These are phyloP conservation scores for Bauhinia variegata DNA, from an alignment of 306 rosid genomes.

Conservation along the genomic window DNA sequence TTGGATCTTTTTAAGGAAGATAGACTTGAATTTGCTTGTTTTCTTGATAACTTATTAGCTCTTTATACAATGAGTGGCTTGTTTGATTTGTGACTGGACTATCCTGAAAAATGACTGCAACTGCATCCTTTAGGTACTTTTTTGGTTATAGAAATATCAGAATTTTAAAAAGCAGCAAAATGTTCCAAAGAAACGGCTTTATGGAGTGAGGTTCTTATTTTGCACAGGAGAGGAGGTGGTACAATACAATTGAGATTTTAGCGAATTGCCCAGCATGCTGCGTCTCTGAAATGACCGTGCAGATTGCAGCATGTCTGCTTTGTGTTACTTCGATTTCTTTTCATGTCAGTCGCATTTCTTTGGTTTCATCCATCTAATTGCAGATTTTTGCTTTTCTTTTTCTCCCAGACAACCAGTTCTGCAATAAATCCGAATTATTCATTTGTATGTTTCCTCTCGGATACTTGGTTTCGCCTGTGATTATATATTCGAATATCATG, in stretches of 20 bases:
- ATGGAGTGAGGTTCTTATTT: slow-evolving; percentile 31
- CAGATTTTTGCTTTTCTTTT: too few species aligned
- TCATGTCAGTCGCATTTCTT: background rate
- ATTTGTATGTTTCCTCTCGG: too few species aligned
- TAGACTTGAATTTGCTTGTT: slow-evolving; percentile 33
- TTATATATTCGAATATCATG: too few species aligned
- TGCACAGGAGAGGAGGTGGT: slow-evolving; percentile 34
- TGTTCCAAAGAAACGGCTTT: slow-evolving; percentile 22
- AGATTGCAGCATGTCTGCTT: background rate
- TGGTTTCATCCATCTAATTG: background rate
- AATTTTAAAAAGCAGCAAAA: slow-evolving; percentile 22
- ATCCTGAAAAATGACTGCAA: slow-evolving; percentile 22
- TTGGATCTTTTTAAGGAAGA: slow-evolving; percentile 38
- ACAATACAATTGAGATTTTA: slow-evolving; percentile 36
- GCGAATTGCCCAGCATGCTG: slow-evolving; percentile 29
- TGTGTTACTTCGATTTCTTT: background rate
- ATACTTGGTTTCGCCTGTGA: too few species aligned
- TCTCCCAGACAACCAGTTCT: too few species aligned
- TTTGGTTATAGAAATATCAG: slow-evolving; percentile 6
- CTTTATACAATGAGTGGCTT: slow-evolving; percentile 10
- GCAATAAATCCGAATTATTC: too few species aligned
- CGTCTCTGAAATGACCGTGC: slow-evolving; percentile 2
- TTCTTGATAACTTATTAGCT: slow-evolving; percentile 8
- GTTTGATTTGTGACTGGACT: slow-evolving; percentile 12
- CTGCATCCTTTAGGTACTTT: slow-evolving; percentile 5